phyloP scores from a whole-genome alignment of 345 rosid species.

The Gossypioides kirkii region DNA sequence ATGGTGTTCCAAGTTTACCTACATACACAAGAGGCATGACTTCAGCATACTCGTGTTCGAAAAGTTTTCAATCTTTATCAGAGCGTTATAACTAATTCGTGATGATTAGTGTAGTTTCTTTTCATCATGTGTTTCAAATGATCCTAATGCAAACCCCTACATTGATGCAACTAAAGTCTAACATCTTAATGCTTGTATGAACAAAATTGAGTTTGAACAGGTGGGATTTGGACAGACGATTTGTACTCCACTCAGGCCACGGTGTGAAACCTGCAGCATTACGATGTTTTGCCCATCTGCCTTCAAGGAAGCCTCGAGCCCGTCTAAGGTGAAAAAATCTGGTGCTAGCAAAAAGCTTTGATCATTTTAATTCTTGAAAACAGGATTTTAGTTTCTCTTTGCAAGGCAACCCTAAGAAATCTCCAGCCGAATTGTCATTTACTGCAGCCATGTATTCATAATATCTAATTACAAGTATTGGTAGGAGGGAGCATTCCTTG shows the following conservation, averaged over 20 bases:
- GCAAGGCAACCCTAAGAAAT: neutral
- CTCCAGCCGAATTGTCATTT: neutral
- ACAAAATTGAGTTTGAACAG: constrained; percentile 27
- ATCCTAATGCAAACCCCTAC: neutral
- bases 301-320: constrained; percentile 57
- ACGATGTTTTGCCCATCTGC: constrained; percentile 79
- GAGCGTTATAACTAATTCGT: neutral
- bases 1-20: neutral
- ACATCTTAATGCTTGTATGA: neutral
- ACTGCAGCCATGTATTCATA: neutral
- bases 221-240: constrained; percentile 94
- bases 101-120: neutral
- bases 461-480: neutral
- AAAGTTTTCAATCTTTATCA: neutral
- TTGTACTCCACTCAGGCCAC: constrained; percentile 80
- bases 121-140: neutral
- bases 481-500: neutral
- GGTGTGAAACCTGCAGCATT: constrained; percentile 57
- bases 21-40: neutral
- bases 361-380: neutral
- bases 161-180: neutral
- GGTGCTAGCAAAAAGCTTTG: constrained; percentile 30
- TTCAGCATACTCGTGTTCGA: neutral
- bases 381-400: neutral
- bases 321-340: constrained; percentile 45